Percentiles rank a stretch among this genome's conserved stretches.
phyloP scores from a whole-genome alignment of 192 early-diverging fungal species.

The Neocallimastix lanati region DNA sequence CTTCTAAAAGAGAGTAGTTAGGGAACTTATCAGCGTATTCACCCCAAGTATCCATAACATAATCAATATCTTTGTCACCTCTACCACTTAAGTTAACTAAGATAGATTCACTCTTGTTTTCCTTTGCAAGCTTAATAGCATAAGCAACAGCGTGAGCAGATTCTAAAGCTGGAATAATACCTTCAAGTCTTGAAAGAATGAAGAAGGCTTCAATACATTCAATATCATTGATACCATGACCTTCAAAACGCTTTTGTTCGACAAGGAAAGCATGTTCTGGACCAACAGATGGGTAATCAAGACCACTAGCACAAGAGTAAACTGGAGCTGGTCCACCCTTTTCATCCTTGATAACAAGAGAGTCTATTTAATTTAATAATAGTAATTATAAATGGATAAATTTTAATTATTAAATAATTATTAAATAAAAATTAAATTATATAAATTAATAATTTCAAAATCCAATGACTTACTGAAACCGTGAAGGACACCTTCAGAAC shows the following conservation, averaged over 20 bases:
- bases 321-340: conserved; percentile 91
- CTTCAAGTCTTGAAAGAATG: conserved; percentile 44
- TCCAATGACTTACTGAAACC: too few relatives aligned
- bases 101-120: conserved; percentile 60
- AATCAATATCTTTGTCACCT: conserved; percentile 94
- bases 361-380: too few relatives aligned
- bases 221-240: conserved; percentile 53
- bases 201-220: conserved; percentile 69
- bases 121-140: conserved; percentile 57
- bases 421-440: too few relatives aligned
- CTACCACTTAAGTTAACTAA: conserved; percentile 80
- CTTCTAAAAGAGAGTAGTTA: neutral
- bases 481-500: conserved; percentile 81
- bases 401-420: too few relatives aligned
- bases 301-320: conserved; percentile 78
- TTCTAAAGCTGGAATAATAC: conserved; percentile 93
- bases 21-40: neutral
- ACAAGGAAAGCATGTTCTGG: conserved; percentile 90
- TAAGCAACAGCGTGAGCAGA: conserved; percentile 79
- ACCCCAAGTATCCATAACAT: conserved; percentile 26
- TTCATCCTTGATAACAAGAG: conserved; percentile 80
- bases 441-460: too few relatives aligned
- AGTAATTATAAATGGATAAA: too few relatives aligned
- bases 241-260: conserved; percentile 65
- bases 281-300: conserved; percentile 95